phyloP scores from a whole-genome alignment of 1,284 basidiomycete genomes.

The Phenoliferia sp. region DNA sequence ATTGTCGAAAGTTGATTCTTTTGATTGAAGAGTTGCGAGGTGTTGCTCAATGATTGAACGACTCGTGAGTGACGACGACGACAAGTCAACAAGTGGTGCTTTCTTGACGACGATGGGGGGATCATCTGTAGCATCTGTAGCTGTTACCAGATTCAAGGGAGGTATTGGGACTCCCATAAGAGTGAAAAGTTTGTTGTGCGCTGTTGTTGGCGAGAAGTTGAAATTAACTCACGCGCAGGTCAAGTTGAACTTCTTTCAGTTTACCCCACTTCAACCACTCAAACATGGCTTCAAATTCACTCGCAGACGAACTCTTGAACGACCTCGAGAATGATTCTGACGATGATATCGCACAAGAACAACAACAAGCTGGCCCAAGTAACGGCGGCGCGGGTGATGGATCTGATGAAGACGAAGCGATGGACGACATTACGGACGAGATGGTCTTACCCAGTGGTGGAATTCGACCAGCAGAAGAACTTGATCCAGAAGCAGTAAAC shows the following conservation, averaged over 20 bases:
- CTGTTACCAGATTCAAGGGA: too few species aligned
- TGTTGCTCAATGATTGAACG: slow-evolving; percentile 16
- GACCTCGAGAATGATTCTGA: slow-evolving; percentile 60
- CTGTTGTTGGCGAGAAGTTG: too few species aligned
- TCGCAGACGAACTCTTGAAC: slow-evolving; percentile 81
- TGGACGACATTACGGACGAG: slow-evolving; percentile 24
- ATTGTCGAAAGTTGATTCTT: slow-evolving; percentile 32
- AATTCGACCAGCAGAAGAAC: slow-evolving; percentile 82
- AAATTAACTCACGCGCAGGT: background rate
- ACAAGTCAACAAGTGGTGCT: too few species aligned
- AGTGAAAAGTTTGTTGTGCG: too few species aligned
- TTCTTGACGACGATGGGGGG: too few species aligned
- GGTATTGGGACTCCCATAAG: too few species aligned
- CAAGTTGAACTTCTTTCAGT: background rate
- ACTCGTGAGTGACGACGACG: slow-evolving; percentile 14
- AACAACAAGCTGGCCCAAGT: slow-evolving; percentile 11
- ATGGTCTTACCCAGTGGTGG: slow-evolving; percentile 77
- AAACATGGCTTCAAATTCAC: slow-evolving; percentile 28
- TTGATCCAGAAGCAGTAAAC: slow-evolving; percentile 87
- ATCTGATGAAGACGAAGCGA: slow-evolving; percentile 38
- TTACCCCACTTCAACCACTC: background rate
- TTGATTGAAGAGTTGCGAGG: slow-evolving; percentile 5
- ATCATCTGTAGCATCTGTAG: too few species aligned
- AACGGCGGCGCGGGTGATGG: slow-evolving; percentile 5
- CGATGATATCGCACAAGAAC: slow-evolving; percentile 54